phyloP scores from a whole-genome alignment of 331 rosid species.

The Acacia pycnantha region DNA sequence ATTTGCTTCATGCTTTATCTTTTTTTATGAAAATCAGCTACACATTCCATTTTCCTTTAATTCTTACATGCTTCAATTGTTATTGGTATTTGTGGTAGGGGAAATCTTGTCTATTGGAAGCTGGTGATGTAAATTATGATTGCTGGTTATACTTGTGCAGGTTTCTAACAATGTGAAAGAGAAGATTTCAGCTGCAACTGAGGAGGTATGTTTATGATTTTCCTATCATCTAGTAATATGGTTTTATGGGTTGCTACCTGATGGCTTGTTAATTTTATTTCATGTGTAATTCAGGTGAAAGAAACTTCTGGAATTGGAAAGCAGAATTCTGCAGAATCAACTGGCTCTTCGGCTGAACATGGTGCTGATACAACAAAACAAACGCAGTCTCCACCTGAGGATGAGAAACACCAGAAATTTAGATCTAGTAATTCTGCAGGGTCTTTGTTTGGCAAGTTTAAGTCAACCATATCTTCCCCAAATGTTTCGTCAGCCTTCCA shows the following conservation, averaged over 20 bases:
- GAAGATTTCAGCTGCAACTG: constrained; percentile 82
- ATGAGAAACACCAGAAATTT: constrained; percentile 46
- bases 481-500: constrained; percentile 63
- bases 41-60: background rate
- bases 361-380: constrained; percentile 44
- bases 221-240: constrained; percentile 7
- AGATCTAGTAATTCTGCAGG: constrained; percentile 49
- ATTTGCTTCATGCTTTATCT: background rate
- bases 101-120: background rate
- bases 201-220: constrained; percentile 52
- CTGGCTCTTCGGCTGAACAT: constrained; percentile 48
- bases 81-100: background rate
- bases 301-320: constrained; percentile 71
- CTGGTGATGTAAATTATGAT: constrained; percentile 19
- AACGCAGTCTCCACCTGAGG: constrained; percentile 36
- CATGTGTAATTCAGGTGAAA: constrained; percentile 59
- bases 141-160: constrained; percentile 37
- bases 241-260: constrained; percentile 14
- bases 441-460: constrained; percentile 70
- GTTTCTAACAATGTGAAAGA: constrained; percentile 81
- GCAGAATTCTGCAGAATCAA: constrained; percentile 55
- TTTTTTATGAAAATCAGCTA: background rate
- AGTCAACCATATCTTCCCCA: constrained; percentile 61
- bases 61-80: constrained; percentile 13
- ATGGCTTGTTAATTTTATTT: constrained; percentile 18